Evolutionary conservation across 176 grass and related monocot species (phyloP).

Genomic region (Avena sativa): DNA sequence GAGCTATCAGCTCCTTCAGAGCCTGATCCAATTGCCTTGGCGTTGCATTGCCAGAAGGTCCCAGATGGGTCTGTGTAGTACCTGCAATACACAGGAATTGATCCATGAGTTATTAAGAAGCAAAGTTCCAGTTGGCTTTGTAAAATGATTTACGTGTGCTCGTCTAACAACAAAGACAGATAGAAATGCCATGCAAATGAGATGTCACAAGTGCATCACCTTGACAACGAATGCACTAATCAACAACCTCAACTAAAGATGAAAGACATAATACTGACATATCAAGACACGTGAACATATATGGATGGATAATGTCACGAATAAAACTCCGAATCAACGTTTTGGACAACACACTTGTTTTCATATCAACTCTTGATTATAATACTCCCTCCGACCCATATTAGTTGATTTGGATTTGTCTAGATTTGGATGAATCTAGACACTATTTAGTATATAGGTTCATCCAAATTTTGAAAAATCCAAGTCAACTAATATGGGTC

Average conservation of each 20-base stretch:
- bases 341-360: slow-evolving; percentile 4
- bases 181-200: background rate
- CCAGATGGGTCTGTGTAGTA: slow-evolving; percentile 96
- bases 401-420: no score
- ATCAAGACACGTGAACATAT: background rate
- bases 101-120: slow-evolving; percentile 22
- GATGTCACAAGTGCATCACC: background rate
- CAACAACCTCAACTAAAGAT: slow-evolving; percentile 15
- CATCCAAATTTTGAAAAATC: no score
- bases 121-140: background rate
- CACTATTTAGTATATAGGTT: no score
- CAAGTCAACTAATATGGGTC: no score
- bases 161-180: slow-evolving; percentile 17
- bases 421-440: no score
- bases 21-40: slow-evolving; percentile 95
- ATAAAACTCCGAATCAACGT: slow-evolving; percentile 1
- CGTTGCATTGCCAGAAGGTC: slow-evolving; percentile 95
- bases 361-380: background rate
- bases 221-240: background rate
- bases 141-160: background rate
- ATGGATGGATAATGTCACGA: background rate
- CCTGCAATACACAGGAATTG: slow-evolving; percentile 47
- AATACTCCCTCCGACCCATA: no score
- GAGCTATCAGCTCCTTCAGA: slow-evolving; percentile 99
- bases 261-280: background rate